phyloP scores from a whole-genome alignment of 495 filamentous ascomycete species.

The Aspergillus coremiiformis region DNA sequence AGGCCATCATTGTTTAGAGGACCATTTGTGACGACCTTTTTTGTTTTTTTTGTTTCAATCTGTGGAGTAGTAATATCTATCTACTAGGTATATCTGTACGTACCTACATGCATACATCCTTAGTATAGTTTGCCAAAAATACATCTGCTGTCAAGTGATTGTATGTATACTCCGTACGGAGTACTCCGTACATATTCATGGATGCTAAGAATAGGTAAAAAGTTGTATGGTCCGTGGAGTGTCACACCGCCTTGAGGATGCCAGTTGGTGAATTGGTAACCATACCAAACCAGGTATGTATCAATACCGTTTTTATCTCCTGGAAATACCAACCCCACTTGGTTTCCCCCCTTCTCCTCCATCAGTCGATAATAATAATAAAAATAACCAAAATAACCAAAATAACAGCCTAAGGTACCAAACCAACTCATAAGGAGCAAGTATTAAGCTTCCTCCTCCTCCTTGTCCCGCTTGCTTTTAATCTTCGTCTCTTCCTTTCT shows the following conservation, averaged over 20 bases:
- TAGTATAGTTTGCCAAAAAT: too few species aligned
- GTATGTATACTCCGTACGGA: too few species aligned
- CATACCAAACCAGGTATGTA: not conserved
- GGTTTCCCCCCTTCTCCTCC: not conserved
- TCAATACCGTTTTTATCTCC: not conserved
- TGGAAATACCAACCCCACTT: not conserved
- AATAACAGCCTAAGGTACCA: not conserved
- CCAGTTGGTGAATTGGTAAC: not conserved
- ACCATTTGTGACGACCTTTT: not conserved
- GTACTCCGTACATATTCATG: not conserved
- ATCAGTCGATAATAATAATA: not conserved
- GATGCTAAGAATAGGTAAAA: not conserved
- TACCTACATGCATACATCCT: too few species aligned
- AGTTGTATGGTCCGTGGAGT: not conserved
- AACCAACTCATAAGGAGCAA: not conserved
- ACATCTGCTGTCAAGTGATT: too few species aligned
- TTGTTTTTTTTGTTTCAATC: too few species aligned
- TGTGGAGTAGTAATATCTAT: too few species aligned
- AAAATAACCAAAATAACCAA: not conserved
- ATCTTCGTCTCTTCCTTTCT: slow-evolving; percentile 1
- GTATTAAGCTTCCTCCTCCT: not conserved
- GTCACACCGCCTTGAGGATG: not conserved
- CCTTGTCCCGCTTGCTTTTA: not conserved
- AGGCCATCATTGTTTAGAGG: not conserved
- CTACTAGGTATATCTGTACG: too few species aligned